phyloP scores from a whole-genome alignment of 176 grass and related monocot species.

The Eragrostis curvula region DNA sequence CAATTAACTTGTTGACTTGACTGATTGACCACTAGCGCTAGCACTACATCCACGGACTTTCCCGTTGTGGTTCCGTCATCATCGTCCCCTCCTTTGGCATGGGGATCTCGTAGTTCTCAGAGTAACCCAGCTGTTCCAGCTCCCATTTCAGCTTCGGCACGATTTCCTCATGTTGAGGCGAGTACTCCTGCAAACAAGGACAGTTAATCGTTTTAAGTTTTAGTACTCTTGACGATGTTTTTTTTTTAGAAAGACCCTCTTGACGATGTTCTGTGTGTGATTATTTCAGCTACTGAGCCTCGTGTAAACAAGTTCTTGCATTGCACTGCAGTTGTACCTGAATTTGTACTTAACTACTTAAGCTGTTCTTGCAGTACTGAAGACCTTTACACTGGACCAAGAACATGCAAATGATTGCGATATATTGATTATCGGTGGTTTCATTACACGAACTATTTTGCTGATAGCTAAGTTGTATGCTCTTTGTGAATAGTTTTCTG shows the following conservation, averaged over 20 bases:
- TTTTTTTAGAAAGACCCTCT: no score
- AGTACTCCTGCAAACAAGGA: constrained; percentile 35
- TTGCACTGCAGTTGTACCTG: not conserved
- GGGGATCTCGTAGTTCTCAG: constrained; percentile 34
- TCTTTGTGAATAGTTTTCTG: not conserved
- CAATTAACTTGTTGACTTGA: not conserved
- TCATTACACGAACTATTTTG: not conserved
- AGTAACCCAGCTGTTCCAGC: constrained; percentile 29
- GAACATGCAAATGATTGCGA: constrained; percentile 5
- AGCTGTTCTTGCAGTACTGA: not conserved
- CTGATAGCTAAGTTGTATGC: not conserved
- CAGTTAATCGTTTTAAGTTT: not conserved
- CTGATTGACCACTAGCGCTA: not conserved
- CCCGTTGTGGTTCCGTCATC: constrained; percentile 3
- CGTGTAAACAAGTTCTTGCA: not conserved
- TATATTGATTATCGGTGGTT: not conserved
- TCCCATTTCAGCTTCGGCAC: constrained; percentile 46
- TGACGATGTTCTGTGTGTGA: not conserved
- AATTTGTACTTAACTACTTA: not conserved
- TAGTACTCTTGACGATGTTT: not conserved
- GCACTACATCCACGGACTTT: constrained; percentile 42
- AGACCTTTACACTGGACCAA: constrained; percentile 25
- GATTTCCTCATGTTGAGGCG: constrained; percentile 39
- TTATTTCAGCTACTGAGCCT: not conserved
- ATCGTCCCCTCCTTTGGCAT: constrained; percentile 33